phyloP scores from a whole-genome alignment of 179 eudicot species.

The Corrigiola litoralis region DNA sequence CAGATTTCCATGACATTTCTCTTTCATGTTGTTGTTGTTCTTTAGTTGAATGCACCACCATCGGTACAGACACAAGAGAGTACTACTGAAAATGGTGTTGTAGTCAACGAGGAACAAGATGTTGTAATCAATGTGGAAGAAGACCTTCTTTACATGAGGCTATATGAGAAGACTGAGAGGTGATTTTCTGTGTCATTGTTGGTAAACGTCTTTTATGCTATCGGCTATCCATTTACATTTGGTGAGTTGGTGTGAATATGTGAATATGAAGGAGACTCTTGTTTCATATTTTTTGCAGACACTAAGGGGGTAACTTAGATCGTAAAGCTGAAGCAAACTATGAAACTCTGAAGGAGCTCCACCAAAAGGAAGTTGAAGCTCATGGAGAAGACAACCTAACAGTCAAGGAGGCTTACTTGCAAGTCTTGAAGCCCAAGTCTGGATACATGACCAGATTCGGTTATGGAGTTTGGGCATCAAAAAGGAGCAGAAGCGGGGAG shows the following conservation, averaged over 20 bases:
- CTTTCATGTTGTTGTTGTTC: not conserved
- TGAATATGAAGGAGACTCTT: too few species aligned
- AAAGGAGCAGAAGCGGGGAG: not conserved
- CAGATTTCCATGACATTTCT: too few species aligned
- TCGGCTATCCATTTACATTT: too few species aligned
- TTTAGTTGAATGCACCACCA: not conserved
- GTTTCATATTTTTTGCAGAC: not conserved
- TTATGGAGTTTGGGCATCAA: not conserved
- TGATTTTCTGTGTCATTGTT: not conserved
- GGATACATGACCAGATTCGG: not conserved
- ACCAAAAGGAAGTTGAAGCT: not conserved
- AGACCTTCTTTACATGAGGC: not conserved
- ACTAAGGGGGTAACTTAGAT: not conserved
- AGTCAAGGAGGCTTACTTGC: not conserved
- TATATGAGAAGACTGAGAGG: not conserved
- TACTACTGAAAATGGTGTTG: not conserved
- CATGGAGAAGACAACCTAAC: not conserved
- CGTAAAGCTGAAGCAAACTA: not conserved
- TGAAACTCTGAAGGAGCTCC: not conserved
- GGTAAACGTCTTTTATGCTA: too few species aligned
- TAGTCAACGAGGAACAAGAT: not conserved
- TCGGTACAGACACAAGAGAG: not conserved
- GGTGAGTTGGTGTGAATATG: too few species aligned
- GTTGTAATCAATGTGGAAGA: not conserved
- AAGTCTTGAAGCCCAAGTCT: not conserved